Conservation (phyloP, 441 rosid species). For the Corymbia calophylla region DNA sequence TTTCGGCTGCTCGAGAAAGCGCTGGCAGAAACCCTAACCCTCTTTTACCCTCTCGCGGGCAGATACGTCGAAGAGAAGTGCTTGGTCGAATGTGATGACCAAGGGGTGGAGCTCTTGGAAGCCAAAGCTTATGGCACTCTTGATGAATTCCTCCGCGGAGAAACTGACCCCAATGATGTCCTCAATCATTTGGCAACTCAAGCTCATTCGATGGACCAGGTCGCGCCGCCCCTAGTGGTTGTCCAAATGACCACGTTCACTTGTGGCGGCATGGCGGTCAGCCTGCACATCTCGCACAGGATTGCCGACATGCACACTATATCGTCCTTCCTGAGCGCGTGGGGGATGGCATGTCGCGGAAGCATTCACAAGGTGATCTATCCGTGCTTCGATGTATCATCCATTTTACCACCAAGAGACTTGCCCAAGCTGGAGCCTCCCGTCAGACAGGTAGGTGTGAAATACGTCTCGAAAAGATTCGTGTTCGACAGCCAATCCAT, state of each 20-base stretch:
- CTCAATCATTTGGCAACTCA: background rate
- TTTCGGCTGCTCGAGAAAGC: slow-evolving; percentile 1
- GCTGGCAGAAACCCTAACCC: slow-evolving; percentile 9
- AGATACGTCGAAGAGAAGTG: slow-evolving; percentile 6
- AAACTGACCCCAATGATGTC: background rate
- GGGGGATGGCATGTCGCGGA: slow-evolving; percentile 8
- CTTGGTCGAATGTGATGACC: slow-evolving; percentile 12
- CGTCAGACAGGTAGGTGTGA: background rate
- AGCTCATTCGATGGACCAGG: background rate
- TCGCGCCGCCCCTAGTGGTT: background rate
- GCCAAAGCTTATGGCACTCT: slow-evolving; percentile 7
- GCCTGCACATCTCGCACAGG: background rate
- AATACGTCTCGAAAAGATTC: background rate
- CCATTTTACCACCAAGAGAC: slow-evolving; percentile 10
- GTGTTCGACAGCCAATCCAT: background rate
- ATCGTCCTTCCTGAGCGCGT: slow-evolving; percentile 2
- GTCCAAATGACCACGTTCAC: background rate
- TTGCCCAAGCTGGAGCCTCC: background rate
- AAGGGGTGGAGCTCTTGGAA: slow-evolving; percentile 11
- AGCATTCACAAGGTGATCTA: background rate
- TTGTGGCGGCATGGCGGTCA: background rate
- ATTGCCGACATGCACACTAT: slow-evolving; percentile 6
- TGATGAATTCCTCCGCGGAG: background rate
- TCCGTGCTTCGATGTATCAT: background rate
- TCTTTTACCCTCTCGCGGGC: slow-evolving; percentile 18